A percentile compares a stretch with the other conserved stretches of the same genome.
phyloP scores from a whole-genome alignment of 1,139 yeast species.

The Eremothecium gossypii region DNA sequence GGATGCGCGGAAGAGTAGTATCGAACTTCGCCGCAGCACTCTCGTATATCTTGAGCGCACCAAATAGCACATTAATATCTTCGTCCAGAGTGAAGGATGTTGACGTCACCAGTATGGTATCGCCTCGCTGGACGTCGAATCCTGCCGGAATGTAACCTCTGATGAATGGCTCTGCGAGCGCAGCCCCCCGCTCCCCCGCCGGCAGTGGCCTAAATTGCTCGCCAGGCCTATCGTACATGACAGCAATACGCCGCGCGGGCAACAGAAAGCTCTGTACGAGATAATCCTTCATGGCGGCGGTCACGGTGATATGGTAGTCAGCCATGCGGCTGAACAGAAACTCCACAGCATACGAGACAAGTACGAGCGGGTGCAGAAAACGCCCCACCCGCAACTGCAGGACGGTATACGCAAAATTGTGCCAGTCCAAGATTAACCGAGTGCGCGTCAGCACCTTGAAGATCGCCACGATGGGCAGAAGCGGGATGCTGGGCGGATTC shows the following conservation, averaged over 20 bases:
- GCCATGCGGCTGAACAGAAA: constrained; percentile 48
- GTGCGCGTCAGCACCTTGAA: constrained; percentile 49
- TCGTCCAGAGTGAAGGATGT: constrained; percentile 97
- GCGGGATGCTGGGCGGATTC: constrained; percentile 91
- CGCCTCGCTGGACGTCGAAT: constrained; percentile 32
- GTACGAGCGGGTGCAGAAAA: constrained; percentile 52
- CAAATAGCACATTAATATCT: constrained; percentile 61
- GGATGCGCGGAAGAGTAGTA: constrained; percentile 38
- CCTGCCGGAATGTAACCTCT: constrained; percentile 34
- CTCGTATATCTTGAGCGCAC: constrained; percentile 60
- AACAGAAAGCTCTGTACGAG: constrained; percentile 46
- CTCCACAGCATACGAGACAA: constrained; percentile 50
- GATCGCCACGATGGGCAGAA: constrained; percentile 53
- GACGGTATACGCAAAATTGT: constrained; percentile 82
- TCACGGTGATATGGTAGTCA: constrained; percentile 71
- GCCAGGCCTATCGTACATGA: constrained; percentile 71
- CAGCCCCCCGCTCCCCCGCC: constrained; percentile 12
- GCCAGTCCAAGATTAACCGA: constrained; percentile 86
- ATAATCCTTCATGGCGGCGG: constrained; percentile 59
- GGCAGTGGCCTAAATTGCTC: constrained; percentile 50
- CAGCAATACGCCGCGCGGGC: constrained; percentile 32
- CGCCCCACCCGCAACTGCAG: constrained; percentile 52
- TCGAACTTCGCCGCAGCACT: constrained; percentile 21
- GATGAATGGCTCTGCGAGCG: constrained; percentile 33
- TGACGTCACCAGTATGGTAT: constrained; percentile 66